These are phyloP conservation scores for Fusarium nisikadoi DNA, from an alignment of 2,329 filamentous ascomycete species.

Conservation along the genomic window DNA sequence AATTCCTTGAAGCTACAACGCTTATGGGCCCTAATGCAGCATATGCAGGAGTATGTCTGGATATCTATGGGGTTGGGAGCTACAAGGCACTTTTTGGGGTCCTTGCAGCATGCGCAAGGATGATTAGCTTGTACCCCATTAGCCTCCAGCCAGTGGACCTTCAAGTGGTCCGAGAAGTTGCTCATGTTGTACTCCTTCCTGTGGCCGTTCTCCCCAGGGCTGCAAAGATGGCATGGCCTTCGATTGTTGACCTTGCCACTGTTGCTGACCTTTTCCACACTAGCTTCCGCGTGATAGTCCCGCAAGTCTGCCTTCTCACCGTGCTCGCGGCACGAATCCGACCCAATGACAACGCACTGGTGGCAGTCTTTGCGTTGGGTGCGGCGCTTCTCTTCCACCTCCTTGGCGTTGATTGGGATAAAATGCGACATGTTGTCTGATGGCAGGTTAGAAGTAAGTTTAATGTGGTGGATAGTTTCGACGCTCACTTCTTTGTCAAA, in stretches of 20 bases:
- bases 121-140: background rate
- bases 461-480: background rate
- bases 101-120: background rate
- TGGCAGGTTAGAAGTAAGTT: background rate
- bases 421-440: background rate
- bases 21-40: background rate
- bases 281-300: background rate
- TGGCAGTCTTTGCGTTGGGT: no score
- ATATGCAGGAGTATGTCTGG: background rate
- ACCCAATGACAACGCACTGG: background rate
- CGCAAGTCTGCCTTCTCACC: background rate
- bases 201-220: background rate
- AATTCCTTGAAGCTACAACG: background rate
- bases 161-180: background rate
- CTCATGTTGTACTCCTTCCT: background rate
- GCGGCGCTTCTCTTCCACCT: background rate
- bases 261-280: background rate
- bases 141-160: background rate
- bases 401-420: background rate
- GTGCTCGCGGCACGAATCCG: no score
- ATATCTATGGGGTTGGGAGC: accelerated
- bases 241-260: background rate
- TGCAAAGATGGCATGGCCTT: background rate
- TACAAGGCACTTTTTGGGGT: background rate
- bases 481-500: background rate